Base-by-base conservation (phyloP, 345 rosid species). In the Bruguiera sexangula region DNA sequence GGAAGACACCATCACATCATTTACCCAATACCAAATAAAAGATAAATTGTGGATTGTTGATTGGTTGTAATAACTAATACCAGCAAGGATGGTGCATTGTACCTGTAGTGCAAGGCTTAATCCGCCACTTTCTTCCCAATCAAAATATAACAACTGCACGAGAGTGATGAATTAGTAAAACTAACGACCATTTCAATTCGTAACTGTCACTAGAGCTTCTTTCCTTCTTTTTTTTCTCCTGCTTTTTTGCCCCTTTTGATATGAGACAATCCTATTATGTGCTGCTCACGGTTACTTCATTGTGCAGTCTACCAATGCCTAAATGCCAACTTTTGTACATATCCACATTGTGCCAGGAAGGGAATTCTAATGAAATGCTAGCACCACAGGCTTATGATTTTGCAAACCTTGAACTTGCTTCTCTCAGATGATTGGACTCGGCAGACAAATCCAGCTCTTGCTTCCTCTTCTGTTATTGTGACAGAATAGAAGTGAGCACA, bases 401-500 rank as follows among this genome's bases (percentile, higher is more conserved):
- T 51, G 55, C 20, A 32, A 57, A 96, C 98, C 99, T 96, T 96
- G 82, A 96, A 92, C 81, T 96, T 96, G 96, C 99, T 96, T 85
- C 83, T 96, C 80, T 90, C 97, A 27, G 89, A 82, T 70, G 99
- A 96, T 78, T 92, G 91, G 51, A 90, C 99, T 68, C 86, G 91
- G 72, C 96, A 92, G 26, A 90, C 97, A 69, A 96, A 75, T 56
- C 99, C 99, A 74, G 86, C 83, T n/a, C 70, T 83, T 70, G 89
- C 98, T 80, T 90, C 97, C 81, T 96, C 97, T 81, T 92, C 93
- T 69, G 94, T 85, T 79, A 96, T 79, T 60, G 76, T 78, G 80
- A 96, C 85, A 76, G 96, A 90, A 81, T 89, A 96, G 81, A 92
- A 96, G 82, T 92, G 98, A 77, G 97, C 99, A 81, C 98, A 81